Conservation (phyloP, 257 asterid genomes). For the Nicotiana otophora region DNA sequence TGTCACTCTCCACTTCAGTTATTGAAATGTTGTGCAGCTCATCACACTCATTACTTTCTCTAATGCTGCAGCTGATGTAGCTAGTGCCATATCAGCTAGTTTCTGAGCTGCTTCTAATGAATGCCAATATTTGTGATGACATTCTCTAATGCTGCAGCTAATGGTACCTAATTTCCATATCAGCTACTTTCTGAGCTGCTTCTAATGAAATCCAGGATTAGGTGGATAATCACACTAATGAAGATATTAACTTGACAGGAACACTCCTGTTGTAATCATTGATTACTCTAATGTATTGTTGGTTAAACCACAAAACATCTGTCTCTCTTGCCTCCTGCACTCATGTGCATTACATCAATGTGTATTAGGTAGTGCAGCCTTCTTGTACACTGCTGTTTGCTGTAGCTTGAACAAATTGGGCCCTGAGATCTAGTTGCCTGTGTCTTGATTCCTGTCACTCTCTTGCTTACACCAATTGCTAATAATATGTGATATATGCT, state of each 20-base stretch:
- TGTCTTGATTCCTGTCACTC: constrained; percentile 14
- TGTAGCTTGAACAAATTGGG: constrained; percentile 24
- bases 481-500: constrained; percentile 14
- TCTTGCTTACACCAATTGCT: constrained; percentile 12
- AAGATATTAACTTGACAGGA: neutral
- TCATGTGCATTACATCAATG: constrained; percentile 16
- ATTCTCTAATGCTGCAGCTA: neutral
- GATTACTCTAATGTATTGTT: neutral
- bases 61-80: neutral
- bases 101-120: neutral
- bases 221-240: neutral
- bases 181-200: neutral
- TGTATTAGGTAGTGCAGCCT: constrained; percentile 14
- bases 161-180: neutral
- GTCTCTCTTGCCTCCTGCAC: constrained; percentile 8
- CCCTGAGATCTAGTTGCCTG: constrained; percentile 23
- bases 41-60: neutral
- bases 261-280: neutral
- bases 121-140: neutral
- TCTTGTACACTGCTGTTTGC: constrained; percentile 22
- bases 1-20: neutral
- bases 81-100: neutral
- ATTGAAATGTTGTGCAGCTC: constrained; percentile 2
- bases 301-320: neutral
- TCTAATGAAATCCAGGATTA: neutral